Percentiles rank a stretch among this genome's conserved stretches.
Evolutionary conservation across 352 stramenopile genomes (phyloP).

Genomic region (Elongisporangium prolatum): DNA sequence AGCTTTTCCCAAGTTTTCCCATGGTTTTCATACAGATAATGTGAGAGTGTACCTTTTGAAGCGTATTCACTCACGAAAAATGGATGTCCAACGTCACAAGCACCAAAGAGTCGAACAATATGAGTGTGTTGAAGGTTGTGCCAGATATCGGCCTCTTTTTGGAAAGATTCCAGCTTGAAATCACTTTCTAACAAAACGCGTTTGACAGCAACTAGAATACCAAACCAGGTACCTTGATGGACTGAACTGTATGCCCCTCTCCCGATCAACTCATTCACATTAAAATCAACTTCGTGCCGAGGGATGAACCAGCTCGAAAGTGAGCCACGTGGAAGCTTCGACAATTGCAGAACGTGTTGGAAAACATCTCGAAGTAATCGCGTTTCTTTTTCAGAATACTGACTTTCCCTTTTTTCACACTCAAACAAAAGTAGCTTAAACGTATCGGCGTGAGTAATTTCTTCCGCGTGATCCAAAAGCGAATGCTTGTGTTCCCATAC

Average conservation of each 20-base stretch:
- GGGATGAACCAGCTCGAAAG: no score
- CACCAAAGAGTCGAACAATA: constrained; percentile 25
- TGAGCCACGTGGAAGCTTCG: no score
- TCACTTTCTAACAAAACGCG: constrained; percentile 17
- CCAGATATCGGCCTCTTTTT: constrained; percentile 22
- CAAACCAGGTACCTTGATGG: constrained; percentile 16
- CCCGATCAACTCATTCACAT: constrained; percentile 1
- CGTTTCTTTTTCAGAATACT: constrained; percentile 12
- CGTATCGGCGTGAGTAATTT: constrained; percentile 10
- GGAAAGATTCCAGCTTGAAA: constrained; percentile 15
- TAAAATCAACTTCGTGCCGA: constrained; percentile 12
- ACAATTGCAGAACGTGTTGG: no score
- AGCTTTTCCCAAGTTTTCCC: constrained; percentile 18
- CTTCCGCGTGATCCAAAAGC: constrained; percentile 4
- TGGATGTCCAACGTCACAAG: not conserved
- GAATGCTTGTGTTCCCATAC: not conserved
- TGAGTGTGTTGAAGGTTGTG: constrained; percentile 28
- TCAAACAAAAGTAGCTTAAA: constrained; percentile 14
- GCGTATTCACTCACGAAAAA: not conserved
- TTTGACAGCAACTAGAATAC: constrained; percentile 29
- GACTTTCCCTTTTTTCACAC: constrained; percentile 11
- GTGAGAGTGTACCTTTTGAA: not conserved
- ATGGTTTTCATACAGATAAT: not conserved
- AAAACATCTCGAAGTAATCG: constrained; percentile 15
- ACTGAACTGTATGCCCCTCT: constrained; percentile 12